phyloP scores from a whole-genome alignment of 192 early-diverging fungal species.

The Linnemannia exigua region DNA sequence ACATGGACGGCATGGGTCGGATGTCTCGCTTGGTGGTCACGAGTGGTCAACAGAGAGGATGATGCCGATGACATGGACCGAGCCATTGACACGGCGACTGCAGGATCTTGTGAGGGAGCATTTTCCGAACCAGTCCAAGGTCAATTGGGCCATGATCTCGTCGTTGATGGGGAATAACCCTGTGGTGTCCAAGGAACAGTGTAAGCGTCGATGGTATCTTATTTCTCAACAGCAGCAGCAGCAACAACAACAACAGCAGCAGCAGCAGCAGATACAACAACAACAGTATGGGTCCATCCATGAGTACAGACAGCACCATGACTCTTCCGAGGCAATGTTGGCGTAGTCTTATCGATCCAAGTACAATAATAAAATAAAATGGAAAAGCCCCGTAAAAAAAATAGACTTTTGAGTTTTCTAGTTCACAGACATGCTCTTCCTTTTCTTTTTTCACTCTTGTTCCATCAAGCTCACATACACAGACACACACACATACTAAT shows the following conservation, averaged over 20 bases:
- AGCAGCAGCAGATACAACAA: not conserved
- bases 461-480: not conserved
- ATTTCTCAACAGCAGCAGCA: constrained; percentile 29
- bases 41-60: constrained; percentile 11
- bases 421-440: not conserved
- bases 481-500: no score
- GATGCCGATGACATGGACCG: constrained; percentile 49
- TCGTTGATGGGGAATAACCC: constrained; percentile 29
- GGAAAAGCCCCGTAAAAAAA: not conserved
- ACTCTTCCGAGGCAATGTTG: not conserved
- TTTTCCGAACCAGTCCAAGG: constrained; percentile 26
- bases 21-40: not conserved
- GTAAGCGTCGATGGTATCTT: constrained; percentile 45
- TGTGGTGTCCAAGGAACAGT: constrained; percentile 33
- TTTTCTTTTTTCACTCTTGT: not conserved
- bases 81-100: constrained; percentile 29
- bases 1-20: constrained; percentile 20
- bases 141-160: constrained; percentile 38
- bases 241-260: not conserved
- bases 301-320: not conserved
- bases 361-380: not conserved
- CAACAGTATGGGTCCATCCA: not conserved
- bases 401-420: not conserved
- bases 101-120: constrained; percentile 30
- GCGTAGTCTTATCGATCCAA: not conserved